Conservation (phyloP, 441 rosid genomes). For the Lepidium campestre region DNA sequence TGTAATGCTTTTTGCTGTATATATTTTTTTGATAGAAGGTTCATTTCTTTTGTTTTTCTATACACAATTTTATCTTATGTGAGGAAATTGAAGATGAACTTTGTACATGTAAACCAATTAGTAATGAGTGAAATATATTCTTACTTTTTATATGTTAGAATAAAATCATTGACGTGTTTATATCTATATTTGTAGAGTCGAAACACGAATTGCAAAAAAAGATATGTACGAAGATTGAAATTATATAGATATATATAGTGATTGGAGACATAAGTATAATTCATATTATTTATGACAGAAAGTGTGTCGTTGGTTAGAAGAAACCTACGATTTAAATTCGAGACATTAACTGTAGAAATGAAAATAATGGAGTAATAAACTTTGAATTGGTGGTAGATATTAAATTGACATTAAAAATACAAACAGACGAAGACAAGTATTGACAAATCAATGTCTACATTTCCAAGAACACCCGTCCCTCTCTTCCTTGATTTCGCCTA, state of each 20-base stretch:
- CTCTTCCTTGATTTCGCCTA: conserved; percentile 13
- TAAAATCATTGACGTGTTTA: neutral
- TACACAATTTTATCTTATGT: too few species aligned
- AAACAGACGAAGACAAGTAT: conserved; percentile 27
- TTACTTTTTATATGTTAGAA: too few species aligned
- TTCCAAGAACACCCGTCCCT: conserved; percentile 24
- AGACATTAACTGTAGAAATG: neutral
- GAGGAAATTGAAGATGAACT: too few species aligned
- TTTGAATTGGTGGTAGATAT: conserved; percentile 16
- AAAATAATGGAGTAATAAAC: neutral
- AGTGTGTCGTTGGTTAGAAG: conserved; percentile 27
- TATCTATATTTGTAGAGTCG: neutral
- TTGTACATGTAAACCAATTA: too few species aligned
- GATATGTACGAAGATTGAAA: neutral
- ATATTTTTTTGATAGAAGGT: too few species aligned
- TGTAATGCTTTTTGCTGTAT: too few species aligned
- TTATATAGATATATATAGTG: neutral
- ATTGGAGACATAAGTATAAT: neutral
- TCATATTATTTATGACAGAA: neutral
- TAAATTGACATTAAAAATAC: conserved; percentile 22
- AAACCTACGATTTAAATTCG: conserved; percentile 16
- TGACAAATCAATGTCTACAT: conserved; percentile 27
- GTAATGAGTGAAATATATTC: too few species aligned
- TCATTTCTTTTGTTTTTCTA: too few species aligned
- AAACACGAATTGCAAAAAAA: neutral